A percentile compares a stretch with the other conserved stretches of the same genome.
These are phyloP conservation scores for Barnettozyma wickerhamii DNA, from an alignment of 805 yeast species.

Conservation along the genomic window DNA sequence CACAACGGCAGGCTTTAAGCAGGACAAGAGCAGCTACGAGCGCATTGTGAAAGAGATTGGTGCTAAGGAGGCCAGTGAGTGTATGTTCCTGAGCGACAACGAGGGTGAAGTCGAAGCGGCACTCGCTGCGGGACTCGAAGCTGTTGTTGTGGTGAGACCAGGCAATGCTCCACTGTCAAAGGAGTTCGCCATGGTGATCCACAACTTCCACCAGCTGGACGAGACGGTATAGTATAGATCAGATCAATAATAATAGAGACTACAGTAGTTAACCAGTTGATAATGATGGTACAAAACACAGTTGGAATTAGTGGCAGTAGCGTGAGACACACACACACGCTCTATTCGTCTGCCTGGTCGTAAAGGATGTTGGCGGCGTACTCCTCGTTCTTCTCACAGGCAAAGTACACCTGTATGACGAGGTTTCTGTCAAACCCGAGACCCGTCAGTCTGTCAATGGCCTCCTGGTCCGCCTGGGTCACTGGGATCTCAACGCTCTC, in stretches of 20 bases:
- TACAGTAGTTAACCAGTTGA: background rate
- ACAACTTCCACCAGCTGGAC: conserved; percentile 27
- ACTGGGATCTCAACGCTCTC: conserved; percentile 48
- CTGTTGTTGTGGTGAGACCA: conserved; percentile 61
- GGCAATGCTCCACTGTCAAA: conserved; percentile 57
- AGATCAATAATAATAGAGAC: background rate
- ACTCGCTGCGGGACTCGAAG: conserved; percentile 51
- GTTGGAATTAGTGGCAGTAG: no score
- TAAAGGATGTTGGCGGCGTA: conserved; percentile 88
- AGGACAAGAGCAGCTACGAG: conserved; percentile 50
- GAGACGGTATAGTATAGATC: conserved; percentile 3
- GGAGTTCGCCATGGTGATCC: conserved; percentile 25
- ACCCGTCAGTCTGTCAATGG: conserved; percentile 86
- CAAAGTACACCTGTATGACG: conserved; percentile 92
- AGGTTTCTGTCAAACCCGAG: conserved; percentile 86
- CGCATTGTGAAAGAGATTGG: conserved; percentile 45
- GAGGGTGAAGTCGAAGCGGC: conserved; percentile 78
- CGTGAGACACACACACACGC: no score
- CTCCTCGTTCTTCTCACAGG: conserved; percentile 97
- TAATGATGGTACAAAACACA: no score
- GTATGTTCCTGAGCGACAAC: conserved; percentile 78
- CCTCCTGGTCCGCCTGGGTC: conserved; percentile 80
- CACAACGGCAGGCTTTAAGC: conserved; percentile 74
- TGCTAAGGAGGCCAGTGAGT: conserved; percentile 26
- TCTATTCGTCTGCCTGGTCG: conserved; percentile 41